Conservation (phyloP, 1,139 yeast genomes). For the Candida smagusa region DNA sequence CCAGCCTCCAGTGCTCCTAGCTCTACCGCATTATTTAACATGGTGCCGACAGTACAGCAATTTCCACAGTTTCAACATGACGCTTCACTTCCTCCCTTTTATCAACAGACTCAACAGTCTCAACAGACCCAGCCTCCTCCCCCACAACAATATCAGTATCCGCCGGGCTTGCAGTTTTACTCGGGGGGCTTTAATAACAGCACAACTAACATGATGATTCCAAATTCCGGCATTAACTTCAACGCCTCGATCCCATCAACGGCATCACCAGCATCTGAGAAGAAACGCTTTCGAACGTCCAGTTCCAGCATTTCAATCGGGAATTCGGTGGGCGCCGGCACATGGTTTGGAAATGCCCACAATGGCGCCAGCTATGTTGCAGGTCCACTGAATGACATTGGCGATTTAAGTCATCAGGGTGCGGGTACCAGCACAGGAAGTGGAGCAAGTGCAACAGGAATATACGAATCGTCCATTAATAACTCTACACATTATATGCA, state of each 20-base stretch:
- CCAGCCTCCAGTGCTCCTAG: slow-evolving; percentile 6
- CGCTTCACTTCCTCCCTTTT: slow-evolving; percentile 1
- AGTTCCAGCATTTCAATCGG: slow-evolving; percentile 1
- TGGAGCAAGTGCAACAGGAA: neutral
- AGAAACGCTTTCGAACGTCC: slow-evolving; percentile 6
- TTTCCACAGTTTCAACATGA: slow-evolving; percentile 10
- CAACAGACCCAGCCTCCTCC: slow-evolving; percentile 6
- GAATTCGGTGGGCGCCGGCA: neutral
- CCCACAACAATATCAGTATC: slow-evolving; percentile 5
- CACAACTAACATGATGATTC: neutral
- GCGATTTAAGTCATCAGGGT: slow-evolving; percentile 2
- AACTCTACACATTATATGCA: neutral
- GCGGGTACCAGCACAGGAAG: neutral
- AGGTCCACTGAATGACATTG: slow-evolving; percentile 5
- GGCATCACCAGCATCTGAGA: slow-evolving; percentile 1
- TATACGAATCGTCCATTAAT: too few species aligned
- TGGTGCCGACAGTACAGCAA: slow-evolving; percentile 5
- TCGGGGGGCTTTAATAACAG: neutral
- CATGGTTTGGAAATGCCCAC: slow-evolving; percentile 3
- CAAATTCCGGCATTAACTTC: neutral
- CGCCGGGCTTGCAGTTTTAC: slow-evolving; percentile 8
- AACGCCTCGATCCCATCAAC: neutral
- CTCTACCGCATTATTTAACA: slow-evolving; percentile 8
- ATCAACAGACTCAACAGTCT: slow-evolving; percentile 2
- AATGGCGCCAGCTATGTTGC: slow-evolving; percentile 5